phyloP scores from a whole-genome alignment of 2,329 filamentous ascomycete species.

The Drechslerella dactyloides region DNA sequence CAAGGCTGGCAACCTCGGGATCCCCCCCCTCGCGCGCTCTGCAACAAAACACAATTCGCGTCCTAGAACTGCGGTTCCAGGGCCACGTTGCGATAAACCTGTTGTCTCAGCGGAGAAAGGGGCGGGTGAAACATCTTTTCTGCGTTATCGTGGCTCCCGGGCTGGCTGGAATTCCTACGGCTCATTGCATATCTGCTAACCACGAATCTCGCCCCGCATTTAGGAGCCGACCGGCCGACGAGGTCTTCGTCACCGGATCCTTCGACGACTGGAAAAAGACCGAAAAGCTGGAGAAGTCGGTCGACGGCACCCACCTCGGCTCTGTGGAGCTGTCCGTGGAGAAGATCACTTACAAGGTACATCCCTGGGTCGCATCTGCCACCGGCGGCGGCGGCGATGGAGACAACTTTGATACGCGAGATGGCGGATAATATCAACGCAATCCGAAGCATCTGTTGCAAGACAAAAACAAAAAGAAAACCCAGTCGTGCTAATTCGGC shows the following conservation, averaged over 20 bases:
- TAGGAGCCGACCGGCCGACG: constrained; percentile 82
- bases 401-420: constrained; percentile 20
- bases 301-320: constrained; percentile 70
- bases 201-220: constrained; percentile 6
- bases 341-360: constrained; percentile 91
- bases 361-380: constrained; percentile 53
- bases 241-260: constrained; percentile 93
- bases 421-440: constrained; percentile 25
- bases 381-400: background rate
- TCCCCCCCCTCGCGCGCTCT: background rate
- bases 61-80: background rate
- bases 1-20: background rate
- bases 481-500: background rate
- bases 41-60: background rate
- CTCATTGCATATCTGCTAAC: constrained; percentile 11
- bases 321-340: constrained; percentile 72
- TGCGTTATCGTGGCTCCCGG: background rate
- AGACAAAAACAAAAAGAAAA: no score
- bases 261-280: constrained; percentile 95
- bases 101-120: background rate
- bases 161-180: background rate
- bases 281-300: constrained; percentile 78
- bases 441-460: constrained; percentile 5
- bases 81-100: background rate
- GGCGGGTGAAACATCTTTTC: background rate